phyloP scores from a whole-genome alignment of 768 basidiomycete genomes.

The Phlebiopsis flavidoalba region DNA sequence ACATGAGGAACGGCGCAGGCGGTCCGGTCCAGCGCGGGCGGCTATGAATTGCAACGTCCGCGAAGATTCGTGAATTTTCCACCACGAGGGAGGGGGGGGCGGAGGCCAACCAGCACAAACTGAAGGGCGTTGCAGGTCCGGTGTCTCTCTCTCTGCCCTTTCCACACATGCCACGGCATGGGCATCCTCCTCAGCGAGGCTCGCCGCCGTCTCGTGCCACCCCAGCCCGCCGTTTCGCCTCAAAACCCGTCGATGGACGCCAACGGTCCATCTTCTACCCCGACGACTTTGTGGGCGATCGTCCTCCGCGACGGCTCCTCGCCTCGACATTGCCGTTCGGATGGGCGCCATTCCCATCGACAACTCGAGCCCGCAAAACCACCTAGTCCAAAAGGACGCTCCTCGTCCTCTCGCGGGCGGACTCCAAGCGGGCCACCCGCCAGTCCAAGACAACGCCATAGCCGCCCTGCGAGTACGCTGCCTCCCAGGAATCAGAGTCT shows the following conservation, averaged over 20 bases:
- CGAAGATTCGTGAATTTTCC: conserved; percentile 13
- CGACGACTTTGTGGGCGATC: conserved; percentile 46
- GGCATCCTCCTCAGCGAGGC: conserved; percentile 50
- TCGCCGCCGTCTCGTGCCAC: conserved; percentile 23
- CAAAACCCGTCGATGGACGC: conserved; percentile 47
- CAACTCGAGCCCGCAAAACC: conserved; percentile 18
- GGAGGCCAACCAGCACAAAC: conserved; percentile 15
- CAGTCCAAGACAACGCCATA: conserved; percentile 90
- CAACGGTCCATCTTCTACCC: conserved; percentile 18
- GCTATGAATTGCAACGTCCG: conserved; percentile 9
- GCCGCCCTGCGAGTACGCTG: conserved; percentile 72
- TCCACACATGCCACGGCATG: conserved; percentile 26
- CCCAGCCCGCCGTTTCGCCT: conserved; percentile 59
- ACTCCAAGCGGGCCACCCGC: conserved; percentile 64
- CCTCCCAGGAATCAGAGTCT: conserved; percentile 52
- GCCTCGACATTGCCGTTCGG: conserved; percentile 71
- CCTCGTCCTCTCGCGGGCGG: conserved; percentile 30
- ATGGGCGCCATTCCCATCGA: conserved; percentile 66
- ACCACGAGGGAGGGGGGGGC: conserved; percentile 9
- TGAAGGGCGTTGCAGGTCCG: conserved; percentile 14
- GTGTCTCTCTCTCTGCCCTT: conserved; percentile 12
- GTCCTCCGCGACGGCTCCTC: conserved; percentile 49
- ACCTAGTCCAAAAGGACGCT: conserved; percentile 28
- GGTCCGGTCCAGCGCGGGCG: conserved; percentile 5
- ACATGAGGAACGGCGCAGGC: too few species aligned